phyloP scores from a whole-genome alignment of 148 eudicot genomes.

The Chenopodium formosanum region DNA sequence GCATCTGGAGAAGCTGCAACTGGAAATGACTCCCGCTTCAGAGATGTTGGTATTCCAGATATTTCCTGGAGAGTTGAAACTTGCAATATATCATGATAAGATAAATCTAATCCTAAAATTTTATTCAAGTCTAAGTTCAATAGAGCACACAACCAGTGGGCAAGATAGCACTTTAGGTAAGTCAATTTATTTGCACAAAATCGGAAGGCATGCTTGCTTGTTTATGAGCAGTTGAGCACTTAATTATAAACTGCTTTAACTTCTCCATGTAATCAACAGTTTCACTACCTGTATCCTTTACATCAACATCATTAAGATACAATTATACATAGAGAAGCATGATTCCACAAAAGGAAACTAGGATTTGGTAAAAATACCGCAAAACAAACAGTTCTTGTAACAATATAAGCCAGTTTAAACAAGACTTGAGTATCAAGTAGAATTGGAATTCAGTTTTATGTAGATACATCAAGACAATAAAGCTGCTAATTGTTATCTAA shows the following conservation, averaged over 20 bases:
- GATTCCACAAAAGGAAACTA: background rate
- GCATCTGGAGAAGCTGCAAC: constrained; percentile 39
- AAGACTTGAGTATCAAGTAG: background rate
- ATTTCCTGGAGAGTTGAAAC: constrained; percentile 35
- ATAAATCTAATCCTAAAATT: background rate
- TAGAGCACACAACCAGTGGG: too few relatives aligned
- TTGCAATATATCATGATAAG: background rate
- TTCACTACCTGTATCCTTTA: background rate
- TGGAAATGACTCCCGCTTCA: constrained; percentile 35
- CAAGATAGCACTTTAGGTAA: too few relatives aligned
- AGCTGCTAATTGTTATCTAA: background rate
- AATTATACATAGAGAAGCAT: background rate
- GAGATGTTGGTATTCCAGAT: constrained; percentile 45
- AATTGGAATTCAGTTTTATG: background rate
- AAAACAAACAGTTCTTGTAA: background rate
- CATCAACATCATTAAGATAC: background rate
- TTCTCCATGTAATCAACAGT: background rate
- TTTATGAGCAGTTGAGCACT: background rate
- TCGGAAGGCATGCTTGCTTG: background rate
- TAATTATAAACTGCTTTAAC: background rate
- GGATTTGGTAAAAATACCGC: background rate
- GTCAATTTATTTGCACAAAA: background rate
- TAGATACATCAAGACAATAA: background rate
- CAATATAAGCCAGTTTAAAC: too few relatives aligned
- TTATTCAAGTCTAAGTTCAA: too few relatives aligned